Evolutionary conservation across 78 protist species (phyloP), one percentile per base, ranked within the genome.

Genomic region (Cavenderia fasciculata): DNA sequence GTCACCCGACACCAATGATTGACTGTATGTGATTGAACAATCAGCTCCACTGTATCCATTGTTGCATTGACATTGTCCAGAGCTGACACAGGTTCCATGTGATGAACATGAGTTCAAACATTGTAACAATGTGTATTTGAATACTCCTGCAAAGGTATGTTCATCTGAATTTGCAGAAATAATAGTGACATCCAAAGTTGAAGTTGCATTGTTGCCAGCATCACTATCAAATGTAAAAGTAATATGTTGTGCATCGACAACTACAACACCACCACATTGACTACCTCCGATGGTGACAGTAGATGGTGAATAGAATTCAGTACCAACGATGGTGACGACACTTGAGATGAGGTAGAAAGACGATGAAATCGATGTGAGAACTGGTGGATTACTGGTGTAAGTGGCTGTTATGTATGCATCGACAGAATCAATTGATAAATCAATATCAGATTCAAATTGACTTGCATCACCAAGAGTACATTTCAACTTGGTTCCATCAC

Each of bases 21-120:
- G n/a, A n/a, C n/a, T 21, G 47, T 63, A 63, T 19, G 18, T 33
- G 8, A 63, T 63, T n/a, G 33, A 43, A 38, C 72, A 63, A 1
- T 38, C 2, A 40, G 72, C 33, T 11, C 72, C 72, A 31, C 51
- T 38, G 72, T 19, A 63, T 63, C 72, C 72, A n/a, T 6, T 11
- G n/a, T 63, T 63, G n/a, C 72, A 63, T 18, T 36, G 43, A 38
- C 72, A 63, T 8, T 19, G 38, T 14, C 72, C 72, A 34, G 72
- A 63, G n/a, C n/a, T n/a, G 6, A 27, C 14, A 21, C 72, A 63
- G 2, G 10, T 19, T n/a, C 72, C 72, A 63, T 63, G 33, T 8
- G 33, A 38, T 31, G 72, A 36, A 40, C 72, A 63, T n/a, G 18
- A n/a, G 19, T 33, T 40, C 12, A 19, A 29, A 38, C 72, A 63